phyloP scores from a whole-genome alignment of 2,329 filamentous ascomycete species.

The Mycogone perniciosa region DNA sequence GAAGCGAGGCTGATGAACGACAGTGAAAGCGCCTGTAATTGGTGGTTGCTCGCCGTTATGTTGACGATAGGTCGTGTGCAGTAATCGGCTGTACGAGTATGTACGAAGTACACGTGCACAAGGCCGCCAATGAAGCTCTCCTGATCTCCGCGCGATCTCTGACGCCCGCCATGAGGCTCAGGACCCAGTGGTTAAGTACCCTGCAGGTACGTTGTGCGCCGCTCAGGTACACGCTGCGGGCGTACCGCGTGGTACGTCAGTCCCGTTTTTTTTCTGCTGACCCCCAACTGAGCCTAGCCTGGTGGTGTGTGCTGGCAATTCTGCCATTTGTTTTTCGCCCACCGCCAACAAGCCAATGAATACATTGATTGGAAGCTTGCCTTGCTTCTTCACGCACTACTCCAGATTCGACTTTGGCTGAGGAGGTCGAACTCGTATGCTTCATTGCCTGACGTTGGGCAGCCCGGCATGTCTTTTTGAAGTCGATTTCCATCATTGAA shows the following conservation, averaged over 20 bases:
- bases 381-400: constrained; percentile 16
- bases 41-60: background rate
- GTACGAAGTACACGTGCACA: constrained; percentile 1
- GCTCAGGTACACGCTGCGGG: background rate
- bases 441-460: constrained; percentile 7
- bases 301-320: constrained; percentile 3
- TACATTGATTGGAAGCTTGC: background rate
- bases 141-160: background rate
- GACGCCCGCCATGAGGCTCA: background rate
- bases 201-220: background rate
- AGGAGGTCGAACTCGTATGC: constrained; percentile 7
- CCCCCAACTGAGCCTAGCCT: background rate
- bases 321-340: constrained; percentile 24
- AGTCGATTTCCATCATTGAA: constrained; percentile 4
- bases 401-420: constrained; percentile 12
- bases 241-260: constrained; percentile 1
- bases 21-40: background rate
- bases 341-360: constrained; percentile 21
- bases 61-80: background rate
- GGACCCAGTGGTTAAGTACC: background rate
- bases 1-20: background rate
- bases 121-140: background rate
- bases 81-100: background rate
- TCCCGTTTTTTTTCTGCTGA: background rate
- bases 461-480: constrained; percentile 15